Base-by-base conservation (phyloP, 768 basidiomycete genomes). In the Gloeopeniophorella convolvens region DNA sequence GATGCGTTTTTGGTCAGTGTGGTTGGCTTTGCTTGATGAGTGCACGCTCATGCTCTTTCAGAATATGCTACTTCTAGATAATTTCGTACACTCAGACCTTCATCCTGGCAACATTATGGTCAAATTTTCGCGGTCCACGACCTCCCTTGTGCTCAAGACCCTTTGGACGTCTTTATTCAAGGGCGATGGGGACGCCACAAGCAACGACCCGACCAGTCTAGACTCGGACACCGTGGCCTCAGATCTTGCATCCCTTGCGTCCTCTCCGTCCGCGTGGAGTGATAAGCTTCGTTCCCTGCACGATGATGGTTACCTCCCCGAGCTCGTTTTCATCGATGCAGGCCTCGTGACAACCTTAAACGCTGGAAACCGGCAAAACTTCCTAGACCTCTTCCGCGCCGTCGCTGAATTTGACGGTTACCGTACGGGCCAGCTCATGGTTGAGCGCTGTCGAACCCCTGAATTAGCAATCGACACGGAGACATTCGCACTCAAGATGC, bases 21-120 rank as follows among this genome's bases (percentile, higher is more conserved):
- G 40, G 12, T 23, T 41, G 20, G 9, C 43, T 30, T 36, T 12
- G 33, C 44, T 26, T 18, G 27, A 4, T 9, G 34, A 55, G 2
- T 13, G 23, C 45, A 42, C 52, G 30, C 46, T 61, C 35, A 45
- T 32, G 6, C 55, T 30, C 16, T 26, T 30, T 15, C 60, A 97
- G 91, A 92, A 97, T 69, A 99, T 99, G 96, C 80, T 99, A 16
- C 72, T 99, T 1, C 72, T 99, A 37, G 96, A 99, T 67, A 98
- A 99, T 67, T 99, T 96, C 67, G 92, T 95, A 9, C 96, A 98
- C 65, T 76, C 88, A 3, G 89, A 91, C 63, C 77, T 91, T 18
- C 89, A 90, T 64, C 87, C 89, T 3, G 95, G 95, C 26, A 98
- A 98, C 65, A 94, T 97, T 67, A 89, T 96, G 84, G 81, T 99